Conservation (phyloP, 108 stramenopile genomes). For the Pelagomonas calceolata region DNA sequence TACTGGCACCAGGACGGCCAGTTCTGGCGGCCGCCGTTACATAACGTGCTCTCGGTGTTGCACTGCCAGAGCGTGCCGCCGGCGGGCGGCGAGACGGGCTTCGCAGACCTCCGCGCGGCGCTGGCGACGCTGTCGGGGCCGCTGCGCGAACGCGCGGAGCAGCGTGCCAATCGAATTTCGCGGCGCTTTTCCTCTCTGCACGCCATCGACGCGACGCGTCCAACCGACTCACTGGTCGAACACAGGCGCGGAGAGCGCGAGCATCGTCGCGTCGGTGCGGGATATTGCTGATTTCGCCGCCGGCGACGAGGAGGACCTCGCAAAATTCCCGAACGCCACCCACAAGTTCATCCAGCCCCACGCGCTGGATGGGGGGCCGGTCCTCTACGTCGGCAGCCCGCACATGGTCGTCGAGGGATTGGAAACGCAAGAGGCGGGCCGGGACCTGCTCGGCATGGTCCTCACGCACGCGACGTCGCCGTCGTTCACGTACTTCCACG, state of each 20-base stretch:
- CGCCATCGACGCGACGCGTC: too few species aligned
- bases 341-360: neutral
- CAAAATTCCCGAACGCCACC: neutral
- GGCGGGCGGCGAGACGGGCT: conserved; percentile 1
- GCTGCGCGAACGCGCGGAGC: neutral
- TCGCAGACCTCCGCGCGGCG: neutral
- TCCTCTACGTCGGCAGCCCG: neutral
- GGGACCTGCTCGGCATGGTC: neutral
- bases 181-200: too few species aligned
- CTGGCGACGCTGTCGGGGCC: neutral
- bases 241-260: too few species aligned
- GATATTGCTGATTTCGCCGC: neutral
- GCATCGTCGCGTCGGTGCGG: neutral
- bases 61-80: neutral
- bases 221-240: too few species aligned
- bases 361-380: neutral
- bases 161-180: too few species aligned
- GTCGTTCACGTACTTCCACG: neutral
- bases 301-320: neutral
- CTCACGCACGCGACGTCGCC: neutral
- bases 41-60: neutral
- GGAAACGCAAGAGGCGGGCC: neutral
- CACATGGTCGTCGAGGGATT: neutral
- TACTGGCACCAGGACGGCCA: conserved; percentile 3
- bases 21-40: neutral